Evolutionary conservation across 1,284 basidiomycete species (phyloP).

Genomic region (Rhodotorula sp.): DNA sequence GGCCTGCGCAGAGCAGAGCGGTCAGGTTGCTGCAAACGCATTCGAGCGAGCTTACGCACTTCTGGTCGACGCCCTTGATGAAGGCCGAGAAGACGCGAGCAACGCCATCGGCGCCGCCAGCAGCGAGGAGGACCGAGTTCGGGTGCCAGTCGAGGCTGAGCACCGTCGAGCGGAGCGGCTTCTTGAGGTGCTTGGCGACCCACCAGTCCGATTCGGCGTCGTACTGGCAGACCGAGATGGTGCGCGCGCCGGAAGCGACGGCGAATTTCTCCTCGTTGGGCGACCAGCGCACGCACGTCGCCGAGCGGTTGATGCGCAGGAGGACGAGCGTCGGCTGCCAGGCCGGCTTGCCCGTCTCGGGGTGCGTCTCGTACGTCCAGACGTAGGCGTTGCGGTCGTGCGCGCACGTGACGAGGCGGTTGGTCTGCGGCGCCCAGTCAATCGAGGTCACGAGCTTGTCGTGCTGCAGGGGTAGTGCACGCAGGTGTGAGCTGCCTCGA

Average conservation of each 20-base stretch:
- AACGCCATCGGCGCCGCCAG: constrained; percentile 92
- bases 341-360: constrained; percentile 64
- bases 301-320: constrained; percentile 91
- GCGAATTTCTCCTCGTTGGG: constrained; percentile 99
- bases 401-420: constrained; percentile 96
- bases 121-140: constrained; percentile 91
- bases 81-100: constrained; percentile 98
- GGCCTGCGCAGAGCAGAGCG: constrained; percentile 60
- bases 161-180: constrained; percentile 91
- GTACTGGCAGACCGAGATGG: constrained; percentile 91
- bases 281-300: constrained; percentile 93
- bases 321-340: constrained; percentile 99
- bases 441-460: constrained; percentile 98
- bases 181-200: constrained; percentile 97
- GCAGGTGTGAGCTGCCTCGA: neutral
- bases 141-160: constrained; percentile 96
- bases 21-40: neutral
- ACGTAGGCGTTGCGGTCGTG: constrained; percentile 99
- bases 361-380: constrained; percentile 80
- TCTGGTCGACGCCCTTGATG: constrained; percentile 97
- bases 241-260: constrained; percentile 92
- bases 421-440: constrained; percentile 96
- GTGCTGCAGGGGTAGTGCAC: constrained; percentile 62
- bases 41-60: constrained; percentile 54
- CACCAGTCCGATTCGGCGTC: constrained; percentile 99